Evolutionary conservation across 2,329 filamentous ascomycete genomes (phyloP).

Genomic region (Aureobasidium uvarum): DNA sequence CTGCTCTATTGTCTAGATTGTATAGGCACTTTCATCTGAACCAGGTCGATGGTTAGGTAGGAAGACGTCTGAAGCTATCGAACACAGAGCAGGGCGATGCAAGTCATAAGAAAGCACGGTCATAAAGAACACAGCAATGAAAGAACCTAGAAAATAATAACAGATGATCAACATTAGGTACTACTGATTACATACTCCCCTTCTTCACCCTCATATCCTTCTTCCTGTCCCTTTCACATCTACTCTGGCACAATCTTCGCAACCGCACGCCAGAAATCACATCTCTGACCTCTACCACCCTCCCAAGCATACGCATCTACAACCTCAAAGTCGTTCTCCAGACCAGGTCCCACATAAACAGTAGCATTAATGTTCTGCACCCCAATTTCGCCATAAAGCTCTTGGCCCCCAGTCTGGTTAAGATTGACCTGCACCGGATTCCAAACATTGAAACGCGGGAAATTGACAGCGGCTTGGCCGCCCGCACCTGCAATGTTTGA

Average conservation of each 20-base stretch:
- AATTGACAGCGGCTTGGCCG: slow-evolving; percentile 29
- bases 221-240: background rate
- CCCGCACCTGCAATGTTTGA: slow-evolving; percentile 27
- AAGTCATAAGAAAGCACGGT: no score
- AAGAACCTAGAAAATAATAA: background rate
- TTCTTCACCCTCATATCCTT: background rate
- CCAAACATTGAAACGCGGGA: slow-evolving; percentile 38
- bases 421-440: slow-evolving; percentile 45
- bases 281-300: slow-evolving; percentile 46
- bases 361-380: slow-evolving; percentile 30
- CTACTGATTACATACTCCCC: background rate
- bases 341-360: slow-evolving; percentile 36
- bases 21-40: no score
- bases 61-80: no score
- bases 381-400: background rate
- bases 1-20: no score
- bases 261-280: slow-evolving; percentile 43
- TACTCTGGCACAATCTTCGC: slow-evolving; percentile 26
- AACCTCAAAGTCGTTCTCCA: slow-evolving; percentile 43
- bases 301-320: slow-evolving; percentile 49
- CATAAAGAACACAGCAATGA: no score
- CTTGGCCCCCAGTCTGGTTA: slow-evolving; percentile 48
- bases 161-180: background rate
- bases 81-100: background rate
- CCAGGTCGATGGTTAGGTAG: no score